Evolutionary conservation across 306 rosid genomes (phyloP).

Genomic region (Glycine latifolia): DNA sequence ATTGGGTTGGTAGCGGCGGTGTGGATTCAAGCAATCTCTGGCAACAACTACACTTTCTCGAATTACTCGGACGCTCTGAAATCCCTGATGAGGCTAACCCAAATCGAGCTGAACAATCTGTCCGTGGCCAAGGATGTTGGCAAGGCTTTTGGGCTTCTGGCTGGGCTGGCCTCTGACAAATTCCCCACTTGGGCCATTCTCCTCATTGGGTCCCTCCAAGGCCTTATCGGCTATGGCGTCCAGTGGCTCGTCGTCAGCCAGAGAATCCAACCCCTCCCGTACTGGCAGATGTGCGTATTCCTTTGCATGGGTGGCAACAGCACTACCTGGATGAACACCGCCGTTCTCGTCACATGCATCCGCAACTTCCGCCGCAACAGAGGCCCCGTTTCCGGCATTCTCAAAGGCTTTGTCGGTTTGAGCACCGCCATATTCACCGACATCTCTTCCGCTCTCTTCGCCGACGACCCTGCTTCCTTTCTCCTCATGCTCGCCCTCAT

Average conservation of each 20-base stretch:
- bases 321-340: slow-evolving; percentile 99
- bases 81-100: slow-evolving; percentile 82
- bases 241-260: slow-evolving; percentile 94
- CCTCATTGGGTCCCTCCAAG: slow-evolving; percentile 79
- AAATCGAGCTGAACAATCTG: slow-evolving; percentile 75
- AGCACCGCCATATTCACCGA: slow-evolving; percentile 96
- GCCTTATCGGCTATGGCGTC: slow-evolving; percentile 80
- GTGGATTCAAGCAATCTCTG: slow-evolving; percentile 91
- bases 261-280: slow-evolving; percentile 68
- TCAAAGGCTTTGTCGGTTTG: slow-evolving; percentile 80
- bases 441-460: slow-evolving; percentile 74
- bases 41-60: slow-evolving; percentile 95
- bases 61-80: slow-evolving; percentile 88
- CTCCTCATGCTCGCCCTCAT: slow-evolving; percentile 74
- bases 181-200: slow-evolving; percentile 79
- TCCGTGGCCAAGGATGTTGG: slow-evolving; percentile 92
- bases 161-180: slow-evolving; percentile 77
- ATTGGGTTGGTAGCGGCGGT: slow-evolving; percentile 84
- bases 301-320: slow-evolving; percentile 94
- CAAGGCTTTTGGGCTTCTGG: slow-evolving; percentile 81
- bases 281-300: slow-evolving; percentile 93
- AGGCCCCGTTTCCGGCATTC: slow-evolving; percentile 91
- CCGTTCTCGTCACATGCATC: slow-evolving; percentile 84
- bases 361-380: slow-evolving; percentile 84
- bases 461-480: slow-evolving; percentile 65